Evolutionary conservation across 495 filamentous ascomycete species (phyloP), one percentile per base, ranked within the genome.

Genomic region (Penicillium chermesinum): DNA sequence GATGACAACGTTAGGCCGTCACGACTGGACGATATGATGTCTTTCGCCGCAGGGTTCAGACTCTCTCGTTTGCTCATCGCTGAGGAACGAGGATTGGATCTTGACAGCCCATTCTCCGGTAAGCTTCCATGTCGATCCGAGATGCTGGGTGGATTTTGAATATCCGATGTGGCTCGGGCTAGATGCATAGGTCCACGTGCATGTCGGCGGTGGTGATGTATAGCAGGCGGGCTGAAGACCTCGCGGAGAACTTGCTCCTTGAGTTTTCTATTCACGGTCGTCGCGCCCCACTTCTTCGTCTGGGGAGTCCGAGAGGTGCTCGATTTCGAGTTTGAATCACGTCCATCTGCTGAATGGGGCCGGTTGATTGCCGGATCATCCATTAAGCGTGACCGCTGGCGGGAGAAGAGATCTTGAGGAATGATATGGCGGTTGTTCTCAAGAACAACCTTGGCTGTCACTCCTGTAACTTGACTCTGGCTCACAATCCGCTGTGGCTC

Each of bases 391-490:
- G 65, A 60, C 50, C 69, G 51, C 37, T 70, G 60, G 10, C 48
- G 58, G 13, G 55, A 81, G 67, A 80, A 96, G 51, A 89, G 67
- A 62, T 84, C 87, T 14, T 87, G 82, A 6, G 93, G 94, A 33
- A 98, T 85, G 48, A 98, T 96, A 57, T 98, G 93, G 25, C 89
- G 80, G 57, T 98, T 98, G 57, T 97, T 89, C 48, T 90, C 91
- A 50, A 98, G 88, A 7, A 93, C 88, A 19, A 98, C 93, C 45
- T 95, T 90, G 5, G 93, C 93, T 9, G 95, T 78, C 2, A 85
- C 74, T 1, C 68, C 74, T 15, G 64, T 71, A 12, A 78, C 68
- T 48, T 84, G 79, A 13, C 83, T 89, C 62, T 95, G 90, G 66
- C 90, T 96, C 47, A 96, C 77, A 33, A 93, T 77, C 43, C 85